Percentiles rank a stretch among this genome's conserved stretches.
phyloP scores from a whole-genome alignment of 768 basidiomycete species.

The Kwoniella newhampshirensis region DNA sequence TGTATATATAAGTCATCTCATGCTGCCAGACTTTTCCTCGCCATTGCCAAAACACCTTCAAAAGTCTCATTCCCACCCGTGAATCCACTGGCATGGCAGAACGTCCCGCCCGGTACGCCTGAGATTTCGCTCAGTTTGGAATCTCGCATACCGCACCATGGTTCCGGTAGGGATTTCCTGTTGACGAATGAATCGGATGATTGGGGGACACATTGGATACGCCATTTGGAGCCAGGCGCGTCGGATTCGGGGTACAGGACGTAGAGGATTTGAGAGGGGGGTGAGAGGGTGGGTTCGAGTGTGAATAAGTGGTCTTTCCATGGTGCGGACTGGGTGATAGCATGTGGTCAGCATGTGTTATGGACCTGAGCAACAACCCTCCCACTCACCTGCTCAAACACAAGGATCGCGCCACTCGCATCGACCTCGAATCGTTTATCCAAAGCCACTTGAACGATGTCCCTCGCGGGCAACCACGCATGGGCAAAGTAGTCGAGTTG shows the following conservation, averaged over 20 bases:
- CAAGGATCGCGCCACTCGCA: constrained; percentile 70
- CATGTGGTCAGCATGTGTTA: constrained; percentile 6
- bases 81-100: constrained; percentile 94
- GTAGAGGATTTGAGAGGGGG: constrained; percentile 67
- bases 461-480: constrained; percentile 89
- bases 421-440: constrained; percentile 64
- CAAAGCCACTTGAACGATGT: constrained; percentile 67
- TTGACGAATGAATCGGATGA: constrained; percentile 81
- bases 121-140: constrained; percentile 69
- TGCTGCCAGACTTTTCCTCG: constrained; percentile 56
- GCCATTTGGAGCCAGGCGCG: constrained; percentile 68
- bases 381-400: constrained; percentile 67
- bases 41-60: constrained; percentile 80
- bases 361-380: background rate
- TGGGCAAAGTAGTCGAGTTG: constrained; percentile 78
- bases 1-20: too few relatives aligned
- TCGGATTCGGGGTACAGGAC: constrained; percentile 79
- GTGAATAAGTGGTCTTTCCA: constrained; percentile 86
- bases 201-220: constrained; percentile 86
- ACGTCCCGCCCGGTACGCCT: constrained; percentile 80
- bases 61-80: constrained; percentile 86
- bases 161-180: constrained; percentile 86
- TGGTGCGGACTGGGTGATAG: constrained; percentile 39
- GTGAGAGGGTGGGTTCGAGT: constrained; percentile 64
- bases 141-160: constrained; percentile 90